Evolutionary conservation across 1,284 basidiomycete species (phyloP).

Genomic region (Porodaedalea pini): DNA sequence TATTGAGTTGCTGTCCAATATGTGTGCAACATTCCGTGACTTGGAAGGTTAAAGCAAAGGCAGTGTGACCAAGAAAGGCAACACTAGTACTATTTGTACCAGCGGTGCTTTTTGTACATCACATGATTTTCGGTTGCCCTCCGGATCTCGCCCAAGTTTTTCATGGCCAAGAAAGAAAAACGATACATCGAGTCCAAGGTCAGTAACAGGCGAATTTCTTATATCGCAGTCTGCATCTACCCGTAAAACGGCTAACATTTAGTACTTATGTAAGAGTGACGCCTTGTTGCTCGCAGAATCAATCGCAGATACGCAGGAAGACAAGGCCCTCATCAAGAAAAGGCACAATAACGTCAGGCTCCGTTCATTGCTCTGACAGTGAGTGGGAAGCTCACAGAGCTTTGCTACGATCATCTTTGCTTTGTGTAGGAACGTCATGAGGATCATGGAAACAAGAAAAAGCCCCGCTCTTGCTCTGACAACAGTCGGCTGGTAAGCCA

Average conservation of each 20-base stretch:
- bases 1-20: no score
- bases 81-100: not conserved
- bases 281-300: conserved; percentile 18
- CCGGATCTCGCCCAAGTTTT: not conserved
- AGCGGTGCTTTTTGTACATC: not conserved
- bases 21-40: not conserved
- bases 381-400: not conserved
- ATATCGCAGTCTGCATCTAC: not conserved
- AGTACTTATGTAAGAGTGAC: not conserved
- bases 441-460: conserved; percentile 3
- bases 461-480: not conserved
- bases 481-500: conserved; percentile 11
- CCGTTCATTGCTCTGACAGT: not conserved
- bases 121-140: not conserved
- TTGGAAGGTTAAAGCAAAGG: not conserved
- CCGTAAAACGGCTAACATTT: not conserved
- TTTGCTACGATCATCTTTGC: not conserved
- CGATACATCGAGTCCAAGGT: conserved; percentile 16
- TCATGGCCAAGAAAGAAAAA: conserved; percentile 17
- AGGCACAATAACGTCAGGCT: conserved; percentile 2
- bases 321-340: conserved; percentile 9
- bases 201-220: not conserved
- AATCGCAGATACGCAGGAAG: conserved; percentile 11
- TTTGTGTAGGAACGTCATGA: conserved; percentile 8
- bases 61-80: not conserved